A percentile compares a stretch with the other conserved stretches of the same genome.
Evolutionary conservation across 306 rosid genomes (phyloP).

Genomic region (Geum urbanum): DNA sequence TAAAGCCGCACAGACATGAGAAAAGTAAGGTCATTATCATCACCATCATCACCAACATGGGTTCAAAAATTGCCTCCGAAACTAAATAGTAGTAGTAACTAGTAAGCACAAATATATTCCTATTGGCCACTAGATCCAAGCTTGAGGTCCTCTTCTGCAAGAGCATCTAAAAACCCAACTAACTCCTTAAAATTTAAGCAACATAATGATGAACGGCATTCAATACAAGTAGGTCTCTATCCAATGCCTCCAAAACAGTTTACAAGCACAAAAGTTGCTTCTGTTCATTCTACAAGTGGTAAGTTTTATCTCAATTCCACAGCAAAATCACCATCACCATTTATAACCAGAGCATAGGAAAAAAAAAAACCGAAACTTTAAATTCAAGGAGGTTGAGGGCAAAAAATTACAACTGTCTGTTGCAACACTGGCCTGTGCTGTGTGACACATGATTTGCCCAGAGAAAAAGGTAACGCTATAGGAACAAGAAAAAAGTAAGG

Average conservation of each 20-base stretch:
- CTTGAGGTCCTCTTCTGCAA: conserved; percentile 1
- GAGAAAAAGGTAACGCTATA: conserved; percentile 44
- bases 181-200: conserved; percentile 13
- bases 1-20: not conserved
- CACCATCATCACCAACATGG: conserved; percentile 1
- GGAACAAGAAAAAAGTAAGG: conserved; percentile 37
- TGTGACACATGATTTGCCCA: conserved; percentile 52
- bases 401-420: conserved; percentile 32
- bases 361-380: not conserved
- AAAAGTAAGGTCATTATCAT: not conserved
- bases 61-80: not conserved
- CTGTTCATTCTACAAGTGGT: conserved; percentile 7
- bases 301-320: not conserved
- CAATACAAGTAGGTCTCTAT: conserved; percentile 21
- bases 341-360: not conserved
- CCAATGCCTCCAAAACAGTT: not conserved
- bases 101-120: not conserved
- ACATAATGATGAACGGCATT: conserved; percentile 17
- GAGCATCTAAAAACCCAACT: conserved; percentile 19
- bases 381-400: conserved; percentile 22
- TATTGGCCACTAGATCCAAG: not conserved
- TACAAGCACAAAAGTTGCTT: not conserved
- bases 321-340: conserved; percentile 1
- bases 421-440: conserved; percentile 35
- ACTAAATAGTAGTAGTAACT: not conserved